phyloP scores from a whole-genome alignment of 108 stramenopile genomes.

The Nitzschia sp. region DNA sequence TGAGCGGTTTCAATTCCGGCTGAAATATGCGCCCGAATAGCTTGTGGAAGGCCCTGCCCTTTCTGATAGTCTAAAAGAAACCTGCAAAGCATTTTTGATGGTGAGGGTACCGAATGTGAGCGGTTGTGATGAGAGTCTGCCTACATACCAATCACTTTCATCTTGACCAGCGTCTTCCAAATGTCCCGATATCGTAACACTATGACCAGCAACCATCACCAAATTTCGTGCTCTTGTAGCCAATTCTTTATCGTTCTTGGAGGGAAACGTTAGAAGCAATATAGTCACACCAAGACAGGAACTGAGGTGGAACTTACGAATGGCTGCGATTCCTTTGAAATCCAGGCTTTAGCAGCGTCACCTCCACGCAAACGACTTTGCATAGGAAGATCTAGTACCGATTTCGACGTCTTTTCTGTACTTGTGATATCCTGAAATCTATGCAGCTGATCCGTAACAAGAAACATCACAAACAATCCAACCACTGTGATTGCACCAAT shows the following conservation, averaged over 20 bases:
- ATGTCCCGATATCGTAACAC: constrained; percentile 63
- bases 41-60: constrained; percentile 80
- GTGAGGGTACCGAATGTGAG: background rate
- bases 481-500: no score
- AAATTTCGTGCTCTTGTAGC: constrained; percentile 47
- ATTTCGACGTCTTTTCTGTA: no score
- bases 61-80: constrained; percentile 81
- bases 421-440: no score
- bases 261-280: no score
- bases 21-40: constrained; percentile 86
- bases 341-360: constrained; percentile 5
- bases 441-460: no score
- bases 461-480: no score
- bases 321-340: constrained; percentile 21
- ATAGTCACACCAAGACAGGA: no score
- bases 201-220: constrained; percentile 85
- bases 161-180: constrained; percentile 66
- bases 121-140: background rate
- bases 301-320: constrained; percentile 23
- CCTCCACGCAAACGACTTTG: constrained; percentile 10
- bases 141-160: constrained; percentile 87
- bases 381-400: background rate
- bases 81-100: background rate
- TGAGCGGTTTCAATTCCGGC: constrained; percentile 77
- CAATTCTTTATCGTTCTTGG: no score